Evolutionary conservation across 495 filamentous ascomycete genomes (phyloP).

Genomic region (Pseudevernia furfuracea): DNA sequence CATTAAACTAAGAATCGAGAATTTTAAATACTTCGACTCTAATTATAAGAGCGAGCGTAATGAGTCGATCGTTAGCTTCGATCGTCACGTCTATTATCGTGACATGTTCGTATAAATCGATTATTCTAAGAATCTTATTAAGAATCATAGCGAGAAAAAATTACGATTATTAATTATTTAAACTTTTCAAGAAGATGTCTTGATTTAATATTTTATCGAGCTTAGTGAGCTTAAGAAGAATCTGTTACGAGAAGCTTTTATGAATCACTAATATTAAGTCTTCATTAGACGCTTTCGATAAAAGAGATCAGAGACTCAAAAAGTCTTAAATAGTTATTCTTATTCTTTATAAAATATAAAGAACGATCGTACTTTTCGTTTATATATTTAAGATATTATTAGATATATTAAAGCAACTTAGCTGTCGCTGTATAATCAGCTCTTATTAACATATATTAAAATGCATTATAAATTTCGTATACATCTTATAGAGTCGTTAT

Average conservation of each 20-base stretch:
- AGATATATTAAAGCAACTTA: not conserved
- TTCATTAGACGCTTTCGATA: not conserved
- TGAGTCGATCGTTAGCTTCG: too few species aligned
- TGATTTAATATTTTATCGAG: too few species aligned
- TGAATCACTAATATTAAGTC: not conserved
- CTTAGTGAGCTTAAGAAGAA: too few species aligned
- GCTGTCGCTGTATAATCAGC: not conserved
- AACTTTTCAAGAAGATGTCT: too few species aligned
- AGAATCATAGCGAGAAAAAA: not conserved
- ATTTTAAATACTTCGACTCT: constrained; percentile 4
- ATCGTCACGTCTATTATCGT: constrained; percentile 6
- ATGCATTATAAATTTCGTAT: not conserved
- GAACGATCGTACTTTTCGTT: not conserved
- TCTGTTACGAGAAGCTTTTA: not conserved
- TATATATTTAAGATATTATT: not conserved
- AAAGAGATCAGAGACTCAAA: not conserved
- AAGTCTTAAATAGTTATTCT: not conserved
- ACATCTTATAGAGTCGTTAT: not conserved
- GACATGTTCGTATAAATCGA: constrained; percentile 4
- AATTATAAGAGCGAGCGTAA: too few species aligned
- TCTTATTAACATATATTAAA: not conserved
- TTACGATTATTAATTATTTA: not conserved
- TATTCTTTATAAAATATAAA: too few species aligned
- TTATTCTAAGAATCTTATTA: constrained; percentile 5
- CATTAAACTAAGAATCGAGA: not conserved